These are phyloP conservation scores for Coemansia pectinata DNA, from an alignment of 192 early-diverging fungal genomes.

Conservation along the genomic window DNA sequence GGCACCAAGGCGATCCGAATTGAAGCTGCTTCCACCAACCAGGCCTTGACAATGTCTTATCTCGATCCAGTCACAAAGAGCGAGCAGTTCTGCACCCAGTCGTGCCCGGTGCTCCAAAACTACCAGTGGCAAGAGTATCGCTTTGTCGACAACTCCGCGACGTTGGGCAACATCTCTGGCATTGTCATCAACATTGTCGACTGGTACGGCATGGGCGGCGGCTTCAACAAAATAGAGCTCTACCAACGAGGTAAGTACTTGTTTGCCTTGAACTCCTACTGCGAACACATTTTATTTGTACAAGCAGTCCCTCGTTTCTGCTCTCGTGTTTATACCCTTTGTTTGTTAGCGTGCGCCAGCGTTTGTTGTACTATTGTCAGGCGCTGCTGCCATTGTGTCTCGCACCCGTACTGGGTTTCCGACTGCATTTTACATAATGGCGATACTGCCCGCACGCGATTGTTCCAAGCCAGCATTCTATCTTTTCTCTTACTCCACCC, in stretches of 20 bases:
- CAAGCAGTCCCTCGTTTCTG: background rate
- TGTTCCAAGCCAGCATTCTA: background rate
- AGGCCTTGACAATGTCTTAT: conserved; percentile 62
- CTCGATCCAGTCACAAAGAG: conserved; percentile 58
- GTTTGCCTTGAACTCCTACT: background rate
- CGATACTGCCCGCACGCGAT: background rate
- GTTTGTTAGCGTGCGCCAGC: background rate
- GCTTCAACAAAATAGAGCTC: conserved; percentile 52
- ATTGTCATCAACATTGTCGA: conserved; percentile 61
- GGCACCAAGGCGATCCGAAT: conserved; percentile 71
- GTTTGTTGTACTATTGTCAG: conserved; percentile 4
- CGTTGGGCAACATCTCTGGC: conserved; percentile 51
- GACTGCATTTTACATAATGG: conserved; percentile 5
- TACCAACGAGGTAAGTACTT: conserved; percentile 50
- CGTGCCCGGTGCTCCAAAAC: conserved; percentile 45
- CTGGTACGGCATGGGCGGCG: conserved; percentile 59
- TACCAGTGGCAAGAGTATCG: conserved; percentile 53
- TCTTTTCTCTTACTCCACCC: background rate
- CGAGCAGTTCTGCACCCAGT: conserved; percentile 36
- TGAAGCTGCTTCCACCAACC: conserved; percentile 59
- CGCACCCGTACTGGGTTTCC: conserved; percentile 1
- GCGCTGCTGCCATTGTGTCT: conserved; percentile 4
- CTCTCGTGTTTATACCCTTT: background rate
- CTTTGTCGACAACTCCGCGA: conserved; percentile 49
- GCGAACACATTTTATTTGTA: background rate